A percentile compares a stretch with the other conserved stretches of the same genome.
phyloP scores from a whole-genome alignment of 1,284 basidiomycete species.

The Puccinia horiana region DNA sequence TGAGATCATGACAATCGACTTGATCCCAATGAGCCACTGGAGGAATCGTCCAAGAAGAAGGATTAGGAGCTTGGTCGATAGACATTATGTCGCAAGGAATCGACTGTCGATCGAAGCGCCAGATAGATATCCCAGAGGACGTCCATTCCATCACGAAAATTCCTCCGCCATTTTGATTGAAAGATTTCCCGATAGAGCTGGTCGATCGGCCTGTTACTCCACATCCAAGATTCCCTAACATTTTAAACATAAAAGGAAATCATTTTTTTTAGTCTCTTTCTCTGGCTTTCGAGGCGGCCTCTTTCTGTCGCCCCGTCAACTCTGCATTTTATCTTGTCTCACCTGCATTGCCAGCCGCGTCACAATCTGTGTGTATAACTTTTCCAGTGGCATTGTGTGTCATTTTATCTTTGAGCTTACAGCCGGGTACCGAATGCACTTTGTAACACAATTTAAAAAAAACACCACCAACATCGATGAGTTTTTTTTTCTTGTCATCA shows the following conservation, averaged over 20 bases:
- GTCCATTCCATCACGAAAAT: conserved; percentile 76
- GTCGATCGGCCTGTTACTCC: conserved; percentile 65
- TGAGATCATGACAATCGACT: conserved; percentile 66
- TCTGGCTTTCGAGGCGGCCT: neutral
- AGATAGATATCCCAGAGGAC: conserved; percentile 69
- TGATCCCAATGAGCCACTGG: conserved; percentile 70
- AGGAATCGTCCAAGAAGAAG: conserved; percentile 63
- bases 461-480: conserved; percentile 66
- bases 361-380: conserved; percentile 33
- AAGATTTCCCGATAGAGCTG: conserved; percentile 68
- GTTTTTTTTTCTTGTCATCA: neutral
- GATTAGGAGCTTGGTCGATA: conserved; percentile 64
- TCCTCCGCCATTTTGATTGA: conserved; percentile 72
- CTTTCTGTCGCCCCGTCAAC: neutral
- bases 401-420: conserved; percentile 63
- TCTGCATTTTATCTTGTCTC: neutral
- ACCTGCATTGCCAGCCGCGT: conserved; percentile 31
- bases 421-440: conserved; percentile 68
- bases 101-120: conserved; percentile 58
- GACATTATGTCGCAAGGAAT: conserved; percentile 71
- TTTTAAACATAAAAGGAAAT: neutral
- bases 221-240: conserved; percentile 68
- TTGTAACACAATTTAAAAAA: conserved; percentile 53
- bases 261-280: neutral
- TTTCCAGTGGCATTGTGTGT: conserved; percentile 59